Percentiles rank a stretch among this genome's conserved stretches.
Conservation (phyloP, 352 stramenopile genomes). For the Phytophthora boehmeriae region DNA sequence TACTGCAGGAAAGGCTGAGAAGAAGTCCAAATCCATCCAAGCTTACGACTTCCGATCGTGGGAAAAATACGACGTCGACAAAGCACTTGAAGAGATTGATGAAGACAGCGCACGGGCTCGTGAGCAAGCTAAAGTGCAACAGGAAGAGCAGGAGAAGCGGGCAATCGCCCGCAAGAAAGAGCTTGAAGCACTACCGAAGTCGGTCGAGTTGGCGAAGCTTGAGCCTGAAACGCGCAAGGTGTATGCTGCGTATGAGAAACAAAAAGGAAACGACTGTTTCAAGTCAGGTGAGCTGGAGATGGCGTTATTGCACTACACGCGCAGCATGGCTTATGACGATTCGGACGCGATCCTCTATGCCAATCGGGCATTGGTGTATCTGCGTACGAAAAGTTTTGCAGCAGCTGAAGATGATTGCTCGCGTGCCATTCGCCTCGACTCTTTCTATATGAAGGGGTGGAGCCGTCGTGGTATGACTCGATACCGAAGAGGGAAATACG, state of each 20-base stretch:
- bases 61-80: constrained; percentile 92
- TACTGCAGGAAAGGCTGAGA: constrained; percentile 12
- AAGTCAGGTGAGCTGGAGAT: constrained; percentile 83
- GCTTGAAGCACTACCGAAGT: constrained; percentile 60
- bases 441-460: constrained; percentile 89
- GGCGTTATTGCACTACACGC: constrained; percentile 88
- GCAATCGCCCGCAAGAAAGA: constrained; percentile 55
- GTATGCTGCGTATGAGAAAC: constrained; percentile 82
- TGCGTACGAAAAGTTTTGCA: constrained; percentile 85
- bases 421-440: constrained; percentile 75
- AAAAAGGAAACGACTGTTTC: constrained; percentile 96
- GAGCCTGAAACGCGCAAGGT: constrained; percentile 56
- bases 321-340: constrained; percentile 86
- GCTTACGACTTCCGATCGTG: constrained; percentile 93
- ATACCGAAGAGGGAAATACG: constrained; percentile 88
- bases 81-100: constrained; percentile 79
- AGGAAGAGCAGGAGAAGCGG: constrained; percentile 44
- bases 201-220: constrained; percentile 60
- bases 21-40: constrained; percentile 54
- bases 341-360: constrained; percentile 80
- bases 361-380: constrained; percentile 86
- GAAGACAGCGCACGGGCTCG: constrained; percentile 44
- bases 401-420: constrained; percentile 89
- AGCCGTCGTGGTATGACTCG: constrained; percentile 87
- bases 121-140: constrained; percentile 41